phyloP scores from a whole-genome alignment of 1,284 basidiomycete species.

The Marasmius fiardii region DNA sequence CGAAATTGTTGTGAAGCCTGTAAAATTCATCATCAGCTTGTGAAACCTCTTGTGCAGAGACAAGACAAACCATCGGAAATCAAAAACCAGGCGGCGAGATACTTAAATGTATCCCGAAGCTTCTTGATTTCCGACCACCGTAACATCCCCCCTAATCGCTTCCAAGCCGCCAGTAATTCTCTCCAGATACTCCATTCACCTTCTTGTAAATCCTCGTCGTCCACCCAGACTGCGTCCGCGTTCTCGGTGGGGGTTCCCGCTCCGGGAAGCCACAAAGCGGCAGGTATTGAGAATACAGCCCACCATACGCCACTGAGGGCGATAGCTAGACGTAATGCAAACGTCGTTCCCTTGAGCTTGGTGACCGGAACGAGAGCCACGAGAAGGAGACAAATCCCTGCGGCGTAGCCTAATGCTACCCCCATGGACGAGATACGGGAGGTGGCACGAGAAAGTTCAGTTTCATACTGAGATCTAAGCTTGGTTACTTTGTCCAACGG shows the following conservation, averaged over 20 bases:
- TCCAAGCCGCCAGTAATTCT: constrained; percentile 67
- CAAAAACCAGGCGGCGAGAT: constrained; percentile 88
- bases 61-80: constrained; percentile 74
- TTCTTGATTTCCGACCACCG: constrained; percentile 63
- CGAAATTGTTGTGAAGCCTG: constrained; percentile 81
- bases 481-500: constrained; percentile 13
- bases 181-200: constrained; percentile 40
- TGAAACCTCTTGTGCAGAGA: not conserved
- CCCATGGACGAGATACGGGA: constrained; percentile 80
- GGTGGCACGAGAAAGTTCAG: constrained; percentile 63
- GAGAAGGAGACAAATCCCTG: constrained; percentile 69
- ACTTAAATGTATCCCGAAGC: constrained; percentile 82
- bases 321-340: constrained; percentile 73
- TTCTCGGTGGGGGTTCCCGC: constrained; percentile 12
- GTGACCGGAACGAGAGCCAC: constrained; percentile 52
- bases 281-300: constrained; percentile 76
- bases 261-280: constrained; percentile 67
- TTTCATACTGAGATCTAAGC: constrained; percentile 38
- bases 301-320: constrained; percentile 84
- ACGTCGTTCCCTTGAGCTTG: constrained; percentile 45
- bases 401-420: constrained; percentile 81
- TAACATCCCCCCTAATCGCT: constrained; percentile 65
- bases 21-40: not conserved
- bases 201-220: constrained; percentile 15
- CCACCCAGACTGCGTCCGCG: constrained; percentile 15